Percentiles rank a stretch among this genome's conserved stretches.
Evolutionary conservation across 2,329 filamentous ascomycete genomes (phyloP).

Genomic region (Fusarium nygamai): DNA sequence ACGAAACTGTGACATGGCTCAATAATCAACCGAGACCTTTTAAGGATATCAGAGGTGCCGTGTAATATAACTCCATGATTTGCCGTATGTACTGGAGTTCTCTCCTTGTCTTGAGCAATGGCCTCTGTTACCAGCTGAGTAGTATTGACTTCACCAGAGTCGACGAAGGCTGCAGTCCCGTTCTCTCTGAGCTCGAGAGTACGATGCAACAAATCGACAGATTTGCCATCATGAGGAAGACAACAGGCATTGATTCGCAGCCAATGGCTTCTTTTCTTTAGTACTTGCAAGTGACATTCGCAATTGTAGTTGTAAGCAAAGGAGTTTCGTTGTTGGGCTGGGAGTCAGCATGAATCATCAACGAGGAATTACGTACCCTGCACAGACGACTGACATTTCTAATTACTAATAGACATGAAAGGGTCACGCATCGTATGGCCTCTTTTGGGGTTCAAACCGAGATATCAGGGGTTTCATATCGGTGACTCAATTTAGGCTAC

Average conservation of each 20-base stretch:
- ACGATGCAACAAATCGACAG: accelerated
- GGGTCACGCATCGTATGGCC: not conserved
- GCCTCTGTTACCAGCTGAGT: not conserved
- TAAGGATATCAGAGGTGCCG: not conserved
- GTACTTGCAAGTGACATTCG: not conserved
- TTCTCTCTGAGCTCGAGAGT: not conserved
- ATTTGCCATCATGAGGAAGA: not conserved
- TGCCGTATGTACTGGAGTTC: not conserved
- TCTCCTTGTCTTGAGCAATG: not conserved
- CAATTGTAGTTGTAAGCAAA: not conserved
- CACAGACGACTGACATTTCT: not conserved
- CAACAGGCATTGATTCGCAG: not conserved
- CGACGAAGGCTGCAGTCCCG: not conserved
- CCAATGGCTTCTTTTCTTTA: not conserved
- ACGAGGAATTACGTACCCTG: not conserved
- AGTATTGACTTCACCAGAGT: not conserved
- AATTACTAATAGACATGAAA: not conserved
- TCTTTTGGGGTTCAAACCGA: not conserved
- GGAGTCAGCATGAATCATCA: not conserved
- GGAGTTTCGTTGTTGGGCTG: not conserved
- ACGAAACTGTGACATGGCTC: not conserved
- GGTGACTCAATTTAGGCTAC: not conserved
- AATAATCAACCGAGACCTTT: not conserved
- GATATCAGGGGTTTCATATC: not conserved
- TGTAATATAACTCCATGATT: not conserved